phyloP scores from a whole-genome alignment of 2,329 filamentous ascomycete species.

The Paraconiothyrium brasiliense region DNA sequence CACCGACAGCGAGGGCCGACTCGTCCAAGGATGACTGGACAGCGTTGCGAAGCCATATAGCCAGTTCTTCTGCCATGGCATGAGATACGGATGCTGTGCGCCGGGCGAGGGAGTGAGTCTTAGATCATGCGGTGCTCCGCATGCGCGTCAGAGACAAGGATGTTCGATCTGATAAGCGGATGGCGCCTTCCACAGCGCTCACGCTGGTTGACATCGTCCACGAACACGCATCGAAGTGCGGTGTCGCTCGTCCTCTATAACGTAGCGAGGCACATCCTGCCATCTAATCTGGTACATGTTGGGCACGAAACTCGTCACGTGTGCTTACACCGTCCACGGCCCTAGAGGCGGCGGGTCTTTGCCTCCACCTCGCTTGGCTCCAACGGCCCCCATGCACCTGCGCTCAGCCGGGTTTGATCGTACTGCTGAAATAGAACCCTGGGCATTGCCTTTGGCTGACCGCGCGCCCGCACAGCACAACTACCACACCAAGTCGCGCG shows the following conservation, averaged over 20 bases:
- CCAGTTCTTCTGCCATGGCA: conserved; percentile 2
- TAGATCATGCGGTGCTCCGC: background rate
- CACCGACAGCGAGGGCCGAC: background rate
- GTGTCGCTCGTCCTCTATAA: too few species aligned
- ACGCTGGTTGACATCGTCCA: background rate
- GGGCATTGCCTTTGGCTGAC: background rate
- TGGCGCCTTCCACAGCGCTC: background rate
- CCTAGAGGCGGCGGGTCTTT: too few species aligned
- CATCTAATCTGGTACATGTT: too few species aligned
- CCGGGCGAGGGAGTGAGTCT: background rate
- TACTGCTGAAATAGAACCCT: background rate
- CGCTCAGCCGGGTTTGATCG: background rate
- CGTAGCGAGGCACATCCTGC: too few species aligned
- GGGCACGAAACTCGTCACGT: too few species aligned
- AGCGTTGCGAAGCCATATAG: background rate
- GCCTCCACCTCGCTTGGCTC: background rate
- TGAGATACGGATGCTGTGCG: background rate
- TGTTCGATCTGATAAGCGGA: conserved; percentile 8
- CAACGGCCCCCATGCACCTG: background rate
- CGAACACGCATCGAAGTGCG: too few species aligned
- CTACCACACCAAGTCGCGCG: too few species aligned
- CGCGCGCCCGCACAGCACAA: background rate
- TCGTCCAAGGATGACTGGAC: background rate
- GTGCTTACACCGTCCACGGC: too few species aligned
- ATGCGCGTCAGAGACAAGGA: conserved; percentile 5